These are phyloP conservation scores for Jamesozyma piceae DNA, from an alignment of 805 yeast genomes.

Conservation along the genomic window DNA sequence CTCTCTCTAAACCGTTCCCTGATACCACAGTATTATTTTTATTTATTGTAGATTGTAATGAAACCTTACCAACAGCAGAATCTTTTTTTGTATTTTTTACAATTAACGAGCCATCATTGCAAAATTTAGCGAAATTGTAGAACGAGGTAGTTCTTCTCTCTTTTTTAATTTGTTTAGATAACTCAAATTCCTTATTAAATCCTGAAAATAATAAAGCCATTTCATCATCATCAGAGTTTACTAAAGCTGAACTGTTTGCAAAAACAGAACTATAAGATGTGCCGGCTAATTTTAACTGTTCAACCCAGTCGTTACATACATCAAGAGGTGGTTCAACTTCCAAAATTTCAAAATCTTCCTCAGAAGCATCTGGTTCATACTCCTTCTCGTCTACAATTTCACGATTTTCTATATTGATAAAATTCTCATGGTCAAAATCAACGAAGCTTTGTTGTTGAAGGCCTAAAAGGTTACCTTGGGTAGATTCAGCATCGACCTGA, in stretches of 20 bases:
- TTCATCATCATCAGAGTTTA: conserved; percentile 4
- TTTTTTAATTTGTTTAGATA: conserved; percentile 21
- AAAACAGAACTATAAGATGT: conserved; percentile 26
- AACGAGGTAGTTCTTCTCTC: conserved; percentile 22
- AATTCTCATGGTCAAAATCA: neutral
- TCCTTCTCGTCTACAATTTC: conserved; percentile 39
- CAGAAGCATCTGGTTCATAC: conserved; percentile 56
- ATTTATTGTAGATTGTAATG: neutral
- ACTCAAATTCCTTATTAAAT: conserved; percentile 30
- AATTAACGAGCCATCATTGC: conserved; percentile 12
- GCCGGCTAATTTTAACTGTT: conserved; percentile 48
- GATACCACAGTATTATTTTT: neutral
- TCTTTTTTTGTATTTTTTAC: conserved; percentile 5
- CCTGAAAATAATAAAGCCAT: conserved; percentile 32
- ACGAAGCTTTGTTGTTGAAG: conserved; percentile 6
- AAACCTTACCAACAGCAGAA: conserved; percentile 7
- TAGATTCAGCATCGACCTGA: neutral
- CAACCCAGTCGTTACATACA: conserved; percentile 52
- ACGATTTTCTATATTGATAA: conserved; percentile 2
- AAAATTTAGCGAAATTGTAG: conserved; percentile 19
- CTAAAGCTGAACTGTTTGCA: conserved; percentile 10
- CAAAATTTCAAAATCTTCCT: conserved; percentile 37
- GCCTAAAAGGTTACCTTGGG: conserved; percentile 6
- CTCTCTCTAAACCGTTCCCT: conserved; percentile 8
- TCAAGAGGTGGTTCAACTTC: conserved; percentile 40